Evolutionary conservation across 2,329 filamentous ascomycete species (phyloP).

Genomic region (Trichophyton schoenleinii): DNA sequence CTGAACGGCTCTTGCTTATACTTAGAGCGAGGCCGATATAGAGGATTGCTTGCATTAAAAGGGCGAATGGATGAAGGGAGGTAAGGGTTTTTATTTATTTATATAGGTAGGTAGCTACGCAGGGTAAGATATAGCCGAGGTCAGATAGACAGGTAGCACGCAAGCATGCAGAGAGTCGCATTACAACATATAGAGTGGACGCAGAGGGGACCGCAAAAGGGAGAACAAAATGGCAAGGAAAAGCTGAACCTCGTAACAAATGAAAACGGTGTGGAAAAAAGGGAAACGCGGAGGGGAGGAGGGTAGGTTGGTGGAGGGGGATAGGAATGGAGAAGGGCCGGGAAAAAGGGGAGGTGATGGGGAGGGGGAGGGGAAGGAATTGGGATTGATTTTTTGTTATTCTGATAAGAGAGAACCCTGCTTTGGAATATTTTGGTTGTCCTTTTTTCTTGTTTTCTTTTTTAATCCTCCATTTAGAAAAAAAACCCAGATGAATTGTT

Average conservation of each 20-base stretch:
- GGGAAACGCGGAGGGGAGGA: background rate
- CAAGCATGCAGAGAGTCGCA: background rate
- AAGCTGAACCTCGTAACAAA: slow-evolving; percentile 3
- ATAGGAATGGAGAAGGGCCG: background rate
- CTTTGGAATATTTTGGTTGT: too few species aligned
- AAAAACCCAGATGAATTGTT: too few species aligned
- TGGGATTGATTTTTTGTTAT: too few species aligned
- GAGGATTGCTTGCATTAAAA: background rate
- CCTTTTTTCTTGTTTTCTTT: too few species aligned
- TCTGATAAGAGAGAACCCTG: too few species aligned
- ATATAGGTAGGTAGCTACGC: background rate
- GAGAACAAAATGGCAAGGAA: too few species aligned
- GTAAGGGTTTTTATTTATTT: background rate
- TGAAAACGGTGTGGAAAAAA: background rate
- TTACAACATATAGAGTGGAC: background rate
- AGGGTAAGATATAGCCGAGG: background rate
- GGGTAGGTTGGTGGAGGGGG: background rate
- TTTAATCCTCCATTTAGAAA: too few species aligned
- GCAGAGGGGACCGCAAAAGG: background rate
- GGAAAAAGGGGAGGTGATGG: background rate
- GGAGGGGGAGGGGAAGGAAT: too few species aligned
- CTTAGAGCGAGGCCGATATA: too few species aligned
- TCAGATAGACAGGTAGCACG: background rate
- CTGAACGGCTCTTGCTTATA: background rate
- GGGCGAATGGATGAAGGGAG: background rate